A percentile compares a stretch with the other conserved stretches of the same genome.
These are phyloP conservation scores for Magnaporthiopsis incrustans DNA, from an alignment of 2,329 filamentous ascomycete species.

Conservation along the genomic window DNA sequence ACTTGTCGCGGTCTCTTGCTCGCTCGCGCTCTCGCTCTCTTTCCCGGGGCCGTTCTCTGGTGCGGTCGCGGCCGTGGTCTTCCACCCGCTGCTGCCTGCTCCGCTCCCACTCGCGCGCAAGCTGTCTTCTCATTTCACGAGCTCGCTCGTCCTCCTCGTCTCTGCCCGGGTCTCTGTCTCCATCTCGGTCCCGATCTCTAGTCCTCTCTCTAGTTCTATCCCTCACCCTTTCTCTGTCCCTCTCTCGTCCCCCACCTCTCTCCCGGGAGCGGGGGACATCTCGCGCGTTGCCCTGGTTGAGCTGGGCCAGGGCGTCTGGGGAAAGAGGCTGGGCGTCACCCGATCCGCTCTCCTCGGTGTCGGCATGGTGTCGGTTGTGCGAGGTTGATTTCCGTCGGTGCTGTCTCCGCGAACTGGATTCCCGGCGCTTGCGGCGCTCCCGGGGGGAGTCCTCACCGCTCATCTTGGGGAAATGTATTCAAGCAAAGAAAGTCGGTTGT, in stretches of 20 bases:
- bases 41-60: constrained; percentile 6
- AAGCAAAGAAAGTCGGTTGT: not conserved
- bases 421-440: constrained; percentile 12
- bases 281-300: constrained; percentile 16
- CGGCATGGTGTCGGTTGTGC: constrained; percentile 8
- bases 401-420: constrained; percentile 14
- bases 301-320: constrained; percentile 17
- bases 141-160: not conserved
- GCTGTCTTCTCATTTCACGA: too few species aligned
- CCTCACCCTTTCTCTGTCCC: constrained; percentile 8
- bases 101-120: constrained; percentile 1
- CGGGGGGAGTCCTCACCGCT: constrained; percentile 9
- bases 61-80: not conserved
- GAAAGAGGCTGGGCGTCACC: constrained; percentile 17
- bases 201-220: constrained; percentile 5
- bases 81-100: constrained; percentile 10
- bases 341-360: constrained; percentile 7
- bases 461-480: not conserved
- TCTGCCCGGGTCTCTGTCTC: constrained; percentile 9
- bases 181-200: constrained; percentile 10
- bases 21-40: not conserved
- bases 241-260: constrained; percentile 10
- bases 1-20: constrained; percentile 9
- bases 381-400: constrained; percentile 15
- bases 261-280: constrained; percentile 11